Evolutionary conservation across 2,329 filamentous ascomycete species (phyloP), one percentile per base, ranked within the genome.

Genomic region (Chaetomium globosum): DNA sequence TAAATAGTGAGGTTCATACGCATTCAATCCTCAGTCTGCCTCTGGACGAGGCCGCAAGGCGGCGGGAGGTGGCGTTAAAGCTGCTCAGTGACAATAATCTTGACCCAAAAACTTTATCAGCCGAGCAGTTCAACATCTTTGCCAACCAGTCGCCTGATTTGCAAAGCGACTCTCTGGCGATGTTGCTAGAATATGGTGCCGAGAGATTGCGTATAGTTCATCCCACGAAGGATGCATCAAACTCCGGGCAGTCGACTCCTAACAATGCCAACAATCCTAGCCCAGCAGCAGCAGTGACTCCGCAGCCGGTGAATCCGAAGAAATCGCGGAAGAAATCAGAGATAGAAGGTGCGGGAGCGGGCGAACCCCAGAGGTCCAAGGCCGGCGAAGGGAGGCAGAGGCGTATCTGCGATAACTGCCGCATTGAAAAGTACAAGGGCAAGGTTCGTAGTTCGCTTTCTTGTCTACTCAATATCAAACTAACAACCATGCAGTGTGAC

Each of bases 111-210:
- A 82, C 83, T 0, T 75, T 87, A 10, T 84, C 82, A 0, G 67
- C 74, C 4, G 84, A 87, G 54, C 85, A 87, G 70, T 85, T 87
- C 66, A 81, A 77, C 68, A 87, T 86, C 19, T 85, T 87, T 68
- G 78, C 84, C 9, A 87, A 87, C 62, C 85, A 87, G 73, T 81
- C 84, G 0, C 83, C 84, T 0, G 78, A 81, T 3, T 73, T 87
- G 6, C 85, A 87, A 68, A 75, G 77, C 60, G 79, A 83, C 61
- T 87, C 85, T 0, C 74, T 87, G 16, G 79, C 77, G 1, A 84
- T 87, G 83, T 77, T 87, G 12, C 78, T 80, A 0, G 81, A 80
- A 70, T 86, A 86, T 63, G 85, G 85, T 23, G 84, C 85, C 7
- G 83, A 86, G 71, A 77, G 81, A 16, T 74, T 87, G 28, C 79